phyloP scores from a whole-genome alignment of 305 asterid genomes.

The Fraxinus ornus region DNA sequence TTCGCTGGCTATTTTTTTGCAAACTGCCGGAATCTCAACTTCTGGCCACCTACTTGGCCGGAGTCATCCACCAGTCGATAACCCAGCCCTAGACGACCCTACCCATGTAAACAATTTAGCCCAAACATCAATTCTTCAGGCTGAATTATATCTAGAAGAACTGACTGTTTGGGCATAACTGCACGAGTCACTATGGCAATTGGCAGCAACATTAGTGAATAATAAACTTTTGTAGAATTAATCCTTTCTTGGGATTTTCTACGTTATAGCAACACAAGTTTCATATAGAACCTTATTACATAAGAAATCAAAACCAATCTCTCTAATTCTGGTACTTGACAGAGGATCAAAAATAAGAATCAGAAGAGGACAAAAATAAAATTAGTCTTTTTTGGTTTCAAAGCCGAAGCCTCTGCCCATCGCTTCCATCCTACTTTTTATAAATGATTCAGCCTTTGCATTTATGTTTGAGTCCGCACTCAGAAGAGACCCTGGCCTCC shows the following conservation, averaged over 20 bases:
- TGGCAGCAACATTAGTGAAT: background rate
- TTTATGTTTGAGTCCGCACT: constrained; percentile 47
- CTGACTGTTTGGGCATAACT: too few relatives aligned
- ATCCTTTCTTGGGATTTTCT: background rate
- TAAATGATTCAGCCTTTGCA: constrained; percentile 50
- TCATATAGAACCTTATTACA: background rate
- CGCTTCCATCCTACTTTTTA: constrained; percentile 50
- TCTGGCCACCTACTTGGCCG: too few relatives aligned
- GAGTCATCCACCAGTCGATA: too few relatives aligned
- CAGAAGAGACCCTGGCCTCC: constrained; percentile 26
- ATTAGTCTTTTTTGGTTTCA: background rate
- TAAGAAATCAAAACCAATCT: background rate
- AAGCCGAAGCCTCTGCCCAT: constrained; percentile 30
- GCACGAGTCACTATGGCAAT: too few relatives aligned
- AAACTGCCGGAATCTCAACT: too few relatives aligned
- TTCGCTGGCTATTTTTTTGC: too few relatives aligned
- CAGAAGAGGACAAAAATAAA: constrained; percentile 6
- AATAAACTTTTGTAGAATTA: background rate
- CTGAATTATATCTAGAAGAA: too few relatives aligned
- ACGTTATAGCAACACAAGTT: background rate
- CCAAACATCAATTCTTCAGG: too few relatives aligned
- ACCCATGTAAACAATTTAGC: too few relatives aligned
- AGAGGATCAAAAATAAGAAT: constrained; percentile 15
- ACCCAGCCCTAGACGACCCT: too few relatives aligned
- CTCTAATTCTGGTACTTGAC: background rate